Conservation (phyloP, 768 basidiomycete genomes). For the Suillus clintonianus region DNA sequence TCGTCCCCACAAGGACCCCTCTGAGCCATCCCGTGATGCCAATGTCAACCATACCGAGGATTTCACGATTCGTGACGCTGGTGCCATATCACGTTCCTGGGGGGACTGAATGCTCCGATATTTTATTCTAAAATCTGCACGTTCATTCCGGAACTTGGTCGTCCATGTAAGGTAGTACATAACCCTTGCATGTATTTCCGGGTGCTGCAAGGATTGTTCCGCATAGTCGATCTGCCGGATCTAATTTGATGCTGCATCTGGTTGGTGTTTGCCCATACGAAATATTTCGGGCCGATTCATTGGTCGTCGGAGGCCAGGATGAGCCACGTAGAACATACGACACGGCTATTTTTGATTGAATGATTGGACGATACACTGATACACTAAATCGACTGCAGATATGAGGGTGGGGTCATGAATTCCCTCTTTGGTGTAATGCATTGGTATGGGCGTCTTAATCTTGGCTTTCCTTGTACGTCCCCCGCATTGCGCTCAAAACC, state of each 20-base stretch:
- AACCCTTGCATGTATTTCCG: conserved; percentile 24
- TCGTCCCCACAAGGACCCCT: conserved; percentile 11
- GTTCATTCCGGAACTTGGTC: conserved; percentile 32
- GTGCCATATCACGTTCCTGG: conserved; percentile 36
- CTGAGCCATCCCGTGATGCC: conserved; percentile 10
- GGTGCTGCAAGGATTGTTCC: conserved; percentile 34
- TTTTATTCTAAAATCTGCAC: conserved; percentile 19
- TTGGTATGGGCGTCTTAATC: background rate
- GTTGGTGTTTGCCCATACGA: conserved; percentile 1
- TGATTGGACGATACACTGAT: background rate
- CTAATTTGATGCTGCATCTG: conserved; percentile 18
- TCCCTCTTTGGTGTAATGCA: background rate
- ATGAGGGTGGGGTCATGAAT: background rate
- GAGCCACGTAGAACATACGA: background rate
- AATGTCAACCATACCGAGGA: conserved; percentile 21
- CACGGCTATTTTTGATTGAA: background rate
- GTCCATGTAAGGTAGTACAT: conserved; percentile 18
- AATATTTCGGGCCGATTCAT: conserved; percentile 1
- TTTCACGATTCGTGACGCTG: conserved; percentile 32
- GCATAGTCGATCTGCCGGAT: conserved; percentile 26
- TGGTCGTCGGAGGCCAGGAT: background rate
- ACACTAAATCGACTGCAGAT: background rate
- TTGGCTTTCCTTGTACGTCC: background rate
- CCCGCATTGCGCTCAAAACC: background rate
- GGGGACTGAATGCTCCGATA: conserved; percentile 25